These are phyloP conservation scores for Nannochloris sp. DNA, from an alignment of 139 green algal species.

Conservation along the genomic window DNA sequence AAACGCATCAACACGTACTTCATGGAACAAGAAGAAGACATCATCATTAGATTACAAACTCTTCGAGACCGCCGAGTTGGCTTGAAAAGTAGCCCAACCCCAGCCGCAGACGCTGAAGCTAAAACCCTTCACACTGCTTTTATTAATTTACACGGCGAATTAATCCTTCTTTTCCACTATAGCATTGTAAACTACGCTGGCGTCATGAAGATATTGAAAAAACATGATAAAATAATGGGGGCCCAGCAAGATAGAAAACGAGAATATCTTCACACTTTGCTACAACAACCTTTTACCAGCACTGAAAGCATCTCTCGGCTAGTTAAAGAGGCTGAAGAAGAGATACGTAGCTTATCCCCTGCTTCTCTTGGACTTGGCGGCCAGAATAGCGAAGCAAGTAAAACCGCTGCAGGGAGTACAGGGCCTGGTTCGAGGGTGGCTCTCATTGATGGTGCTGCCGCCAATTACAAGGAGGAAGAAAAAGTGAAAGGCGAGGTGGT, in stretches of 20 bases:
- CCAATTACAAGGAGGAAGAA: too few relatives aligned
- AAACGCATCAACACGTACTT: conserved; percentile 64
- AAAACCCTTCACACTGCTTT: not conserved
- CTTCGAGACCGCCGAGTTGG: conserved; percentile 18
- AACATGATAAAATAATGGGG: conserved; percentile 72
- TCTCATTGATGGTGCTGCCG: too few relatives aligned
- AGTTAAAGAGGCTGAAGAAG: conserved; percentile 47
- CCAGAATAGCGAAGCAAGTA: too few relatives aligned
- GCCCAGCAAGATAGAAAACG: conserved; percentile 47
- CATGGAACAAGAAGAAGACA: conserved; percentile 71
- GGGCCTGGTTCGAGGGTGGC: too few relatives aligned
- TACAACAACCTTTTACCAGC: conserved; percentile 67
- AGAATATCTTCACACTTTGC: conserved; percentile 53
- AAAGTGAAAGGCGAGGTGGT: too few relatives aligned
- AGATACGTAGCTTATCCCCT: conserved; percentile 28
- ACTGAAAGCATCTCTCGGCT: conserved; percentile 58
- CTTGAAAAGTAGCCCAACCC: not conserved
- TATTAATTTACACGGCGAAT: conserved; percentile 34
- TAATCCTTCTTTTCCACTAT: conserved; percentile 76
- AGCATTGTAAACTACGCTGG: conserved; percentile 65
- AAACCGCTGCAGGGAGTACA: too few relatives aligned
- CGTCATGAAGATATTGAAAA: conserved; percentile 85
- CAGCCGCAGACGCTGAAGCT: too few relatives aligned
- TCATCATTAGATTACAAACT: conserved; percentile 59
- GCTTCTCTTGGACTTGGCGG: too few relatives aligned